These are phyloP conservation scores for Lentinula raphanica DNA, from an alignment of 768 basidiomycete genomes.

Conservation along the genomic window DNA sequence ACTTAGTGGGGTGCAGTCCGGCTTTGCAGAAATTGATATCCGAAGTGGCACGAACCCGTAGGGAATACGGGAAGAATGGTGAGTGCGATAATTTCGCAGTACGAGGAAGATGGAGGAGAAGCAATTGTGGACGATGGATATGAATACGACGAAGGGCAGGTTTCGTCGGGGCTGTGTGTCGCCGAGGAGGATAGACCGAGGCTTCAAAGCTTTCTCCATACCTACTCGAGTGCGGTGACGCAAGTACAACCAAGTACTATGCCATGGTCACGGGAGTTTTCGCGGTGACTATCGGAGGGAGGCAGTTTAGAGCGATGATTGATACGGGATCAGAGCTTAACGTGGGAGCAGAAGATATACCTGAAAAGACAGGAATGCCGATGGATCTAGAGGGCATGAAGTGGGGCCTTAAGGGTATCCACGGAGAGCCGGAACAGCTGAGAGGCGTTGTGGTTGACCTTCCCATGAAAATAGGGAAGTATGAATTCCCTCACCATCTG, in stretches of 20 bases:
- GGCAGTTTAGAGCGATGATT: neutral
- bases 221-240: neutral
- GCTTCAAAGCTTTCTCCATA: neutral
- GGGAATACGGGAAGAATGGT: neutral
- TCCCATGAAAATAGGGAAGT: slow-evolving; percentile 11
- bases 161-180: neutral
- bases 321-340: slow-evolving; percentile 7
- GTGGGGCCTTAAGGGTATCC: slow-evolving; percentile 23
- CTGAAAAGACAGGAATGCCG: slow-evolving; percentile 17
- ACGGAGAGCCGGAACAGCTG: slow-evolving; percentile 11
- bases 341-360: neutral
- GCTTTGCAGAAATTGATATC: neutral
- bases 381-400: slow-evolving; percentile 46
- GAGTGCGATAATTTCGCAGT: neutral
- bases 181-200: neutral
- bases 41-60: neutral
- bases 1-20: neutral
- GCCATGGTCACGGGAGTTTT: neutral
- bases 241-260: neutral
- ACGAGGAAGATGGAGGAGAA: too few species aligned
- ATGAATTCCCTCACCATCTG: slow-evolving; percentile 22
- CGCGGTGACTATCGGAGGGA: neutral
- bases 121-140: too few species aligned
- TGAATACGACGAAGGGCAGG: too few species aligned
- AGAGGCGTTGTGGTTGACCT: slow-evolving; percentile 15